These are phyloP conservation scores for Hericium erinaceus DNA, from an alignment of 768 basidiomycete genomes.

Conservation along the genomic window DNA sequence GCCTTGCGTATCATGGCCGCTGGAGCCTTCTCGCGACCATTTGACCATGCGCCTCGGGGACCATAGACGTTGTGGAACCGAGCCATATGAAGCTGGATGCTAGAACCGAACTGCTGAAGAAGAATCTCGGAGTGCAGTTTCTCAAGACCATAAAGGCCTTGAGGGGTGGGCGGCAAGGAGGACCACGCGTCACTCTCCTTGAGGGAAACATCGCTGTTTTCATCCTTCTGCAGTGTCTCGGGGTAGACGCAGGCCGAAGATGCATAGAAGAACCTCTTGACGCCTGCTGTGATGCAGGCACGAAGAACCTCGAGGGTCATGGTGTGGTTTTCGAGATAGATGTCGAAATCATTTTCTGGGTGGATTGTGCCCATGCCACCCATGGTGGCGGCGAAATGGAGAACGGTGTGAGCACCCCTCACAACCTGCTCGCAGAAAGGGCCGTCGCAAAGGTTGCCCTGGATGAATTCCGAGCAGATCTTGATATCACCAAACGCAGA, in stretches of 20 bases:
- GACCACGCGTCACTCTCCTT: slow-evolving; percentile 36
- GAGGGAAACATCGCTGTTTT: slow-evolving; percentile 31
- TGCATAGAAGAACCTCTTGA: slow-evolving; percentile 41
- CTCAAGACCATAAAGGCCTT: slow-evolving; percentile 52
- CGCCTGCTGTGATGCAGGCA: slow-evolving; percentile 29
- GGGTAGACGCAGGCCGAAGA: slow-evolving; percentile 57
- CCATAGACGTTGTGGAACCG: slow-evolving; percentile 55
- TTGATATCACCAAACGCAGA: slow-evolving; percentile 15
- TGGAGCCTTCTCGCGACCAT: slow-evolving; percentile 50
- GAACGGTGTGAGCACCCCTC: slow-evolving; percentile 32
- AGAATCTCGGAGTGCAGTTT: slow-evolving; percentile 44
- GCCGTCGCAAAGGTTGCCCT: slow-evolving; percentile 39
- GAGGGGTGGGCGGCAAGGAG: slow-evolving; percentile 31
- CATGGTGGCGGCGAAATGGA: slow-evolving; percentile 56
- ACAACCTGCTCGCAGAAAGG: slow-evolving; percentile 29
- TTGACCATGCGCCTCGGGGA: slow-evolving; percentile 41
- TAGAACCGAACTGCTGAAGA: slow-evolving; percentile 22
- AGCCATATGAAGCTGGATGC: slow-evolving; percentile 35
- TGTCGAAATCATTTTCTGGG: slow-evolving; percentile 34
- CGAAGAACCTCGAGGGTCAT: slow-evolving; percentile 42
- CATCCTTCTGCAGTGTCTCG: slow-evolving; percentile 27
- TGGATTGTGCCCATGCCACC: slow-evolving; percentile 61
- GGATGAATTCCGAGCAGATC: slow-evolving; percentile 26
- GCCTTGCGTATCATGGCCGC: slow-evolving; percentile 51
- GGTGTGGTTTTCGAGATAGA: slow-evolving; percentile 39